Evolutionary conservation across 495 filamentous ascomycete species (phyloP).

Genomic region (Penicillium chermesinum): DNA sequence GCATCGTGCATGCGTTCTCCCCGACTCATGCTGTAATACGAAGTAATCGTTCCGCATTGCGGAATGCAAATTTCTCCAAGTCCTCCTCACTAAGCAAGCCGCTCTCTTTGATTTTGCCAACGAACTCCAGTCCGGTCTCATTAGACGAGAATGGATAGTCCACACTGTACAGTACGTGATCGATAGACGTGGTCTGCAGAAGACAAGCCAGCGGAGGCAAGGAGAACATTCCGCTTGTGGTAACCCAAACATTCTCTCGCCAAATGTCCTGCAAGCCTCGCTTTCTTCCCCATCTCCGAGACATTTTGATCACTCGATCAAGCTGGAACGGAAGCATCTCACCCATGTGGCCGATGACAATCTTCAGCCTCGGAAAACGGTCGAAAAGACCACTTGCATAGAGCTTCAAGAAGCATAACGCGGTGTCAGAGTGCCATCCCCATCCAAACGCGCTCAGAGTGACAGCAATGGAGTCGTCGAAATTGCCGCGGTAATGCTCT

Average conservation of each 20-base stretch:
- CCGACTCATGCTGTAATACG: no score
- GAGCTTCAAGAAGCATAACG: conserved; percentile 36
- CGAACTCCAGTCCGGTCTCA: conserved; percentile 38
- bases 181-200: conserved; percentile 40
- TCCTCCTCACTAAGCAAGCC: conserved; percentile 47
- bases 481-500: conserved; percentile 31
- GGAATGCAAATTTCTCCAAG: conserved; percentile 47
- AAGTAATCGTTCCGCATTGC: conserved; percentile 53
- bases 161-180: conserved; percentile 52
- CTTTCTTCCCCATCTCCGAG: conserved; percentile 21
- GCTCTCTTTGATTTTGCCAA: conserved; percentile 46
- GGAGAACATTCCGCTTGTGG: conserved; percentile 29
- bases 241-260: conserved; percentile 38
- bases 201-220: conserved; percentile 34
- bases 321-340: conserved; percentile 44
- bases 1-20: no score
- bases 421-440: conserved; percentile 45
- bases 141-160: conserved; percentile 54
- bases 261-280: conserved; percentile 34
- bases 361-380: conserved; percentile 38
- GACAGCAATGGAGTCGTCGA: conserved; percentile 25
- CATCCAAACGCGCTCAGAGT: conserved; percentile 37
- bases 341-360: conserved; percentile 44
- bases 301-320: conserved; percentile 26
- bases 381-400: conserved; percentile 46